A percentile compares a stretch with the other conserved stretches of the same genome.
Conservation (phyloP, 2,329 filamentous ascomycete species). For the Pestalotiopsis sp. region DNA sequence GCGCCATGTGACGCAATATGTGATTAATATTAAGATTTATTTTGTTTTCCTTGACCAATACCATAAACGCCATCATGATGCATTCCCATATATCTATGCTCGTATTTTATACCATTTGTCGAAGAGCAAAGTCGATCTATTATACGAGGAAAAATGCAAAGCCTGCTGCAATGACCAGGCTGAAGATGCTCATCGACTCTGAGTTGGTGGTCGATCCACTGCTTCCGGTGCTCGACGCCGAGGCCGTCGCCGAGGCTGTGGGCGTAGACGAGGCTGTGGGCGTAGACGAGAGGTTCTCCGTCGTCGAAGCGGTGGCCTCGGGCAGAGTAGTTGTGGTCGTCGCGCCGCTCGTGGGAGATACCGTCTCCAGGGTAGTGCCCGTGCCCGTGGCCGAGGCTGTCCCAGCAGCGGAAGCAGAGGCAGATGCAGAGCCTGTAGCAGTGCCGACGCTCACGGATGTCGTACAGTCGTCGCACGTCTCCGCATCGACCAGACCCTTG, state of each 20-base stretch:
- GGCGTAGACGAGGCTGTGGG: background rate
- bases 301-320: background rate
- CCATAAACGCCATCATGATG: constrained; percentile 1
- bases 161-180: background rate
- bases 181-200: background rate
- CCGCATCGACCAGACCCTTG: background rate
- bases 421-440: background rate
- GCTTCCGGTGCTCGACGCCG: background rate
- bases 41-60: background rate
- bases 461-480: background rate
- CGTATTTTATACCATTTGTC: background rate
- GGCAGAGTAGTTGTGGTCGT: background rate
- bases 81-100: background rate
- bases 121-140: background rate
- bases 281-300: background rate
- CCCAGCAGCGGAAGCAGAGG: background rate
- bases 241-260: background rate
- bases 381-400: background rate
- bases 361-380: background rate
- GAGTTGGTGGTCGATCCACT: background rate
- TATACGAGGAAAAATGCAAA: background rate
- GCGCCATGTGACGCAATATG: background rate
- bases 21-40: background rate
- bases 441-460: background rate
- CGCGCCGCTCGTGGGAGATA: background rate